phyloP scores from a whole-genome alignment of 768 basidiomycete species.

The Gloeopeniophorella convolvens region DNA sequence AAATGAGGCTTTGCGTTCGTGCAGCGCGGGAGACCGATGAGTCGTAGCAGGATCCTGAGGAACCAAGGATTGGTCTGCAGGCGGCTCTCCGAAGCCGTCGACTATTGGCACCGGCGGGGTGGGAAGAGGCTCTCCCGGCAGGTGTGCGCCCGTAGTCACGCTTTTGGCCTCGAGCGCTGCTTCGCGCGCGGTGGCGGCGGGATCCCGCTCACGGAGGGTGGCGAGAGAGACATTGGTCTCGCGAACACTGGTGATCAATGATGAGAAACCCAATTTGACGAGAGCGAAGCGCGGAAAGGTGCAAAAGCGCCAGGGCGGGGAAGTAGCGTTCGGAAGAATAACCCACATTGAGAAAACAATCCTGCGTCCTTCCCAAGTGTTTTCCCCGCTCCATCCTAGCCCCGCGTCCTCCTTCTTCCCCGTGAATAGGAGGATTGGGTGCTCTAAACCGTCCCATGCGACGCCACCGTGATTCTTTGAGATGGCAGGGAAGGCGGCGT shows the following conservation, averaged over 20 bases:
- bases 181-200: not conserved
- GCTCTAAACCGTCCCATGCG: not conserved
- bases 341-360: conserved; percentile 15
- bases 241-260: not conserved
- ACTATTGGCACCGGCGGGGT: not conserved
- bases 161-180: not conserved
- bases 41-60: not conserved
- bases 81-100: not conserved
- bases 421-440: conserved; percentile 8
- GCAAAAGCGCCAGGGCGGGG: not conserved
- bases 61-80: not conserved
- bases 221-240: conserved; percentile 3
- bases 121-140: not conserved
- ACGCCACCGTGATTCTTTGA: conserved; percentile 4
- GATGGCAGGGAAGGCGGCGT: conserved; percentile 9
- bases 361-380: conserved; percentile 14
- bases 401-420: not conserved
- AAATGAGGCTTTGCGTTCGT: not conserved
- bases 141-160: not conserved
- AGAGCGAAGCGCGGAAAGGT: not conserved
- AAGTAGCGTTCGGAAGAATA: not conserved
- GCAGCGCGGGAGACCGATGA: not conserved
- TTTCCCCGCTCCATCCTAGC: conserved; percentile 15
- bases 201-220: not conserved
- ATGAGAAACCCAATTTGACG: not conserved